Base-by-base conservation (phyloP, 2,329 filamentous ascomycete genomes). In the Exophiala bonariae region DNA sequence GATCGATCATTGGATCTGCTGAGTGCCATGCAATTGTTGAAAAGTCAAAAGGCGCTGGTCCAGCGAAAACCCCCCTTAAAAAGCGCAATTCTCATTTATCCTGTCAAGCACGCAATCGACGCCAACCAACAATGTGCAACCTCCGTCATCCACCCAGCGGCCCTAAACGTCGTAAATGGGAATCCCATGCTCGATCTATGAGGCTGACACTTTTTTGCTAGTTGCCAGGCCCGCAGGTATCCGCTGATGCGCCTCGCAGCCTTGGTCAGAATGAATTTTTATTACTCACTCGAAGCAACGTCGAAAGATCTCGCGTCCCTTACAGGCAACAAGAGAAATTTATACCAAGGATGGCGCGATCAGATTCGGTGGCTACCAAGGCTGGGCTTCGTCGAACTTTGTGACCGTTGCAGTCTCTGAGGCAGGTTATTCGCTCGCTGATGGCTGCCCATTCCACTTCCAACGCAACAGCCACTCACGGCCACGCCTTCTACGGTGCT, bases 261-360 rank as follows among this genome's bases (percentile, higher is more conserved):
- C 38, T 41, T 41, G 38, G 32, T 17, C 8, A 11, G 14, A 7
- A 16, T 11, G 20, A 14, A 35, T 39, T 47, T 51, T 22, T 41
- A 37, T 50, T 32, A 47, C 38, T 47, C 48, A 51, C 45, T 14
- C 32, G 40, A 40, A 39, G 44, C 40, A 51, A 47, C 48, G 33
- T 36, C 28, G 35, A 16, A 38, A 11, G 18, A 22, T 32, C 28
- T 37, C 26, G 35, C 17, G n/a, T n/a, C n/a, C n/a, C 35, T 14
- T 34, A 8, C 11, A 19, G 14, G 13, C 34, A 17, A 34, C n/a
- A 22, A 41, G 22, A 42, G 33, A 41, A 51, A 49, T 52, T 42
- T 43, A 13, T 31, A 42, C 50, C 37, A 39, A 46, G 37, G 30
- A 52, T 52, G 41, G 50, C 45, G 50, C 46, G 34, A 52, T 49